Evolutionary conservation across 371 early-diverging fungal species (phyloP), one percentile per base, ranked within the genome.

Genomic region (Chytridium lagenaria): DNA sequence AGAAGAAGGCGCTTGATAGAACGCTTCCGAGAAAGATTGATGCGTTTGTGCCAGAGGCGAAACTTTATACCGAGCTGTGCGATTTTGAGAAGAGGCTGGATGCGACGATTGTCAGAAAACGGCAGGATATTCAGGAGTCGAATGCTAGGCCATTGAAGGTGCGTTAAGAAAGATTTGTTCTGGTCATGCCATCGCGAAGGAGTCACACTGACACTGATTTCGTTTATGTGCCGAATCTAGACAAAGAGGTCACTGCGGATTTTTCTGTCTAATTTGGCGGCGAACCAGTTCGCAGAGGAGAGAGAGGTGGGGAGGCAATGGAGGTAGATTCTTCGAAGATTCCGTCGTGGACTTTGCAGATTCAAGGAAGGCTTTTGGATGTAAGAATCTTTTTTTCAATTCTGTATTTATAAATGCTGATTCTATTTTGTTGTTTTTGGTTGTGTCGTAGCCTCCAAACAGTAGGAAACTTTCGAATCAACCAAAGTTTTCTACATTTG

Each of bases 1-100:
- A 61, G 36, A 61, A 61, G 61, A 61, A 61, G 61, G 61, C 34
- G 26, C 38, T 71, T 34, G 72, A 76, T 59, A 55, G 72, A n/a
- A 23, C 69, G 30, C 65, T 76, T 1, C 77, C 77, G 0, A 5
- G 65, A 3, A 59, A 93, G 92, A 90, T 97, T 80, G 95, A 94
- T 69, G 82, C 91, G 0, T 91, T 92, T 81, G 91, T 97, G 15
- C 98, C 98, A 7, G 98, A 98, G 83, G 93, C 97, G 23, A 89
- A 87, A 63, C 78, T 95, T 50, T 97, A 95, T 80, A 87, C 86
- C 22, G 90, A 95, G 71, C 87, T 98, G 30, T 87, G 90, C 72
- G 91, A 93, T 33, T 89, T 92, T 73, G 98, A 98, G 83, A 92
- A 90, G 74, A 88, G 87, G 75, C 81, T 98, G 65, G 97, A 98